phyloP scores from a whole-genome alignment of 2,329 filamentous ascomycete species.

The Alternaria panax region DNA sequence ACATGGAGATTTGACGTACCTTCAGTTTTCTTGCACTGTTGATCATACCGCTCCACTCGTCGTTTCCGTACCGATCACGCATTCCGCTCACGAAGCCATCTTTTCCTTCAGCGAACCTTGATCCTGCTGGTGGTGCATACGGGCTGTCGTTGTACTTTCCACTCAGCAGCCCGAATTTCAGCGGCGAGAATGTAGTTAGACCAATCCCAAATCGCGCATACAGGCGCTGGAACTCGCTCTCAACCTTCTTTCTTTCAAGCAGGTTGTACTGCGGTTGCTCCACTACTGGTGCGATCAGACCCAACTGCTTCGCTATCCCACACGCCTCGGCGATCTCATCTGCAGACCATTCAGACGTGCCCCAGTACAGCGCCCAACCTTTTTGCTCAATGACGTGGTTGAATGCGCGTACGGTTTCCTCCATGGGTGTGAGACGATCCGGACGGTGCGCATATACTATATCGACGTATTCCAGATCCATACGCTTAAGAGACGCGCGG shows the following conservation, averaged over 20 bases:
- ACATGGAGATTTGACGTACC: slow-evolving; percentile 20
- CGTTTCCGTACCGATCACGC: slow-evolving; percentile 55
- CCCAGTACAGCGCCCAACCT: slow-evolving; percentile 73
- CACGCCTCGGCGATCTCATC: slow-evolving; percentile 66
- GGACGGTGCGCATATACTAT: slow-evolving; percentile 74
- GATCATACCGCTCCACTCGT: slow-evolving; percentile 64
- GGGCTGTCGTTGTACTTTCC: slow-evolving; percentile 67
- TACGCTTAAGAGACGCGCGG: slow-evolving; percentile 65
- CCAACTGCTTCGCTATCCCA: slow-evolving; percentile 67
- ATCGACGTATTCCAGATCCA: slow-evolving; percentile 70
- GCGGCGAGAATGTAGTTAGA: slow-evolving; percentile 63
- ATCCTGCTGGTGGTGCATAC: slow-evolving; percentile 64
- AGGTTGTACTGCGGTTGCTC: slow-evolving; percentile 66
- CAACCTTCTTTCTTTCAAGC: slow-evolving; percentile 64
- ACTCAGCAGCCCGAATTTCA: slow-evolving; percentile 64
- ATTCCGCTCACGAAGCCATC: slow-evolving; percentile 63
- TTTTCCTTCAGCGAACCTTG: slow-evolving; percentile 64
- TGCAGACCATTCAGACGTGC: slow-evolving; percentile 67
- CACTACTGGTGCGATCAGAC: slow-evolving; percentile 62
- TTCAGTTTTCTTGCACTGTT: slow-evolving; percentile 61
- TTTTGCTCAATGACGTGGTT: slow-evolving; percentile 72
- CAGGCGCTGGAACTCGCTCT: slow-evolving; percentile 64
- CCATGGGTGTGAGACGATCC: slow-evolving; percentile 73
- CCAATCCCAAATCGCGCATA: slow-evolving; percentile 63
- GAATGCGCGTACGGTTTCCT: slow-evolving; percentile 75